Evolutionary conservation across 2,329 filamentous ascomycete species (phyloP), one percentile per base, ranked within the genome.

Genomic region (Leptographium lundbergii): DNA sequence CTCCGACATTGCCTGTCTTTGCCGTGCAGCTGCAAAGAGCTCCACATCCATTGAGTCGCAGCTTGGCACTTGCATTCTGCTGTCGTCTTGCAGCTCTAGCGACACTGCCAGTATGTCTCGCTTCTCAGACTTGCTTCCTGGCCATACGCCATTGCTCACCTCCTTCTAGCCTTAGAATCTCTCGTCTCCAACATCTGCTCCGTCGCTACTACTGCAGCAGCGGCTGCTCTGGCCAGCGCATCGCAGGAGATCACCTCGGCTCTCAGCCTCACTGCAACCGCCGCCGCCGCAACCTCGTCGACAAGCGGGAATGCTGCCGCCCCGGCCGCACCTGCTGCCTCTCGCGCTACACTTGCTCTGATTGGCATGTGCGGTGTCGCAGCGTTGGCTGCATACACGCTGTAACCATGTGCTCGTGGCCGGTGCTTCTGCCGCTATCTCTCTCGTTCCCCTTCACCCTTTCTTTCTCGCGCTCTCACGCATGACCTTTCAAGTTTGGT

Each of bases 1-100:
- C 1, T 60, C 65, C 6, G 64, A 68, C 59, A 60, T 69, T 17
- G 29, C 62, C n/a, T 69, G 67, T 55, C 59, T 68, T 50, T 66
- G 64, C 59, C 51, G 51, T 53, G 62, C 63, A 27, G 56, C 54
- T 24, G 47, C 59, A 56, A 65, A 63, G 25, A 48, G 39, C 54
- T 48, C 45, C 10, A 36, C 45, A 11, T 45, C 55, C 19, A 14
- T 66, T 54, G 27, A 57, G 4, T 24, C 57, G 0, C 48, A 62
- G 13, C 57, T 65, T 5, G 63, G 59, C 17, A 56, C 65, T 3
- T 67, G 66, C 50, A 55, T 67, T 19, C 4, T 65, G 10, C 34
- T 60, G 22, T 57, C 54, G 9, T 57, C 55, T 3, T 63, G 60
- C 56, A 42, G 14, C 24, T 39, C 29, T n/a, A 6, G 13, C 24